phyloP scores from a whole-genome alignment of 306 rosid species.

The Prunus fruticosa region DNA sequence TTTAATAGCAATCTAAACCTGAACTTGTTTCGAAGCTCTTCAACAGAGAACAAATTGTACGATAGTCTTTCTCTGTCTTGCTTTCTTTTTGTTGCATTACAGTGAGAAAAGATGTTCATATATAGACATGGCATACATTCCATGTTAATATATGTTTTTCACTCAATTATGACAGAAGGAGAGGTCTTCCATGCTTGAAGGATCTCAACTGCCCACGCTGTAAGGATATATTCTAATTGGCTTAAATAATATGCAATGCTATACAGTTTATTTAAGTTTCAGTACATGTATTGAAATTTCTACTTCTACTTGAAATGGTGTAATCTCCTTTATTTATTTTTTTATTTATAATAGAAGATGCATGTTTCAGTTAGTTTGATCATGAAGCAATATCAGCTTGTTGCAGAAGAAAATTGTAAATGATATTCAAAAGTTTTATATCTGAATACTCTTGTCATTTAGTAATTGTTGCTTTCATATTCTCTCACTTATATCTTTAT shows the following conservation, averaged over 20 bases:
- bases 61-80: slow-evolving; percentile 23
- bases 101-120: not conserved
- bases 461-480: not conserved
- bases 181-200: slow-evolving; percentile 55
- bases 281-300: not conserved
- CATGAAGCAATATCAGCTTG: no score
- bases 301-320: no score
- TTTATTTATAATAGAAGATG: no score
- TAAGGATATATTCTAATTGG: slow-evolving; percentile 35
- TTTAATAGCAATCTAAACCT: slow-evolving; percentile 63
- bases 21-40: slow-evolving; percentile 71
- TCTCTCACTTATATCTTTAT: not conserved
- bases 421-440: not conserved
- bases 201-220: slow-evolving; percentile 61
- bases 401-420: not conserved
- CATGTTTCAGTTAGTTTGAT: no score
- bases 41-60: slow-evolving; percentile 43
- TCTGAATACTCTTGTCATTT: not conserved
- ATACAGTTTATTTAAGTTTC: not conserved
- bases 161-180: slow-evolving; percentile 35
- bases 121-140: not conserved
- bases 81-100: not conserved
- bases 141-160: slow-evolving; percentile 11
- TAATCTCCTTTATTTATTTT: no score
- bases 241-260: not conserved